A percentile compares a stretch with the other conserved stretches of the same genome.
These are phyloP conservation scores for Quercus variabilis DNA, from an alignment of 306 rosid species.

Conservation along the genomic window DNA sequence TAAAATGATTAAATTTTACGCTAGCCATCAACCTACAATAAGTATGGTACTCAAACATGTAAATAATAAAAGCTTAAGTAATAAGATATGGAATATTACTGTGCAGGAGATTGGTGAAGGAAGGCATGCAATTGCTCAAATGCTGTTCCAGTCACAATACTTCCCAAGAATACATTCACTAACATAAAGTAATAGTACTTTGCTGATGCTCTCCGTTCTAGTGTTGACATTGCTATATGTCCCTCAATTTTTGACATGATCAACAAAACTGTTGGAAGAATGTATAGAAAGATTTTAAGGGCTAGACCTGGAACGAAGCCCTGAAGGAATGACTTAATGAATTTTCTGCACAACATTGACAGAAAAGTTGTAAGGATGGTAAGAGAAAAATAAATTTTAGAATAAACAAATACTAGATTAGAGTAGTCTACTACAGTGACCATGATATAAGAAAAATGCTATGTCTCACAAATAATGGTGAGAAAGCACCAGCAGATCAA, in stretches of 20 bases:
- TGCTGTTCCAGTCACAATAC: slow-evolving; percentile 93
- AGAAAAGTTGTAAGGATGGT: background rate
- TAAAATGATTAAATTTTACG: no score
- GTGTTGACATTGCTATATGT: slow-evolving; percentile 67
- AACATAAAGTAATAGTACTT: slow-evolving; percentile 93
- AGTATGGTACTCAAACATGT: background rate
- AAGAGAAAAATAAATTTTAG: background rate
- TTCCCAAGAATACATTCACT: slow-evolving; percentile 96
- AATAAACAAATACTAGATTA: background rate
- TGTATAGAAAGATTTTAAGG: slow-evolving; percentile 82
- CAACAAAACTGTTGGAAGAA: slow-evolving; percentile 89
- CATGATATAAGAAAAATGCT: background rate
- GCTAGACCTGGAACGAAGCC: slow-evolving; percentile 99
- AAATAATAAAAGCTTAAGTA: slow-evolving; percentile 9
- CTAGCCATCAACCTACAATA: no score
- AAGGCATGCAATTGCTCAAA: slow-evolving; percentile 86
- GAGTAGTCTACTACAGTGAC: background rate
- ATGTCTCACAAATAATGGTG: slow-evolving; percentile 4
- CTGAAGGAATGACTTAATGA: slow-evolving; percentile 95
- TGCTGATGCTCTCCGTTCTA: slow-evolving; percentile 77
- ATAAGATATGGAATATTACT: slow-evolving; percentile 45
- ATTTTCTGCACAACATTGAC: slow-evolving; percentile 51
- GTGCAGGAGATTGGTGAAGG: slow-evolving; percentile 88
- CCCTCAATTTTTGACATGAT: slow-evolving; percentile 97
- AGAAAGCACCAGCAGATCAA: slow-evolving; percentile 8